Conservation (phyloP, 2,329 filamentous ascomycete genomes). For the Biscogniauxia sp. region DNA sequence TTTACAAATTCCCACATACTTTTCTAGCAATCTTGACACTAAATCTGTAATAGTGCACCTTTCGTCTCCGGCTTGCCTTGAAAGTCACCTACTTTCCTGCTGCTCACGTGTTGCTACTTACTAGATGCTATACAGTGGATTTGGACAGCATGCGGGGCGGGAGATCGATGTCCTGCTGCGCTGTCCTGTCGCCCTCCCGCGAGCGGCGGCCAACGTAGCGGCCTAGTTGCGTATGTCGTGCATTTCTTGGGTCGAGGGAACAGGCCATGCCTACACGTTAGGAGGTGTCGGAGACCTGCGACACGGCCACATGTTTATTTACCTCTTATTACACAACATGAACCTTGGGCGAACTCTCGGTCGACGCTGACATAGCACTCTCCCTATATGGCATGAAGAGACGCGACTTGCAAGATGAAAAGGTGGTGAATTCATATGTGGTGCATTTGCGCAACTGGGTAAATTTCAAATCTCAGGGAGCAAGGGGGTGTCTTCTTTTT, state of each 20-base stretch:
- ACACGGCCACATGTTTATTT: slow-evolving; percentile 21
- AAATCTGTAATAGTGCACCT: neutral
- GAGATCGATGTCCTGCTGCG: slow-evolving; percentile 1
- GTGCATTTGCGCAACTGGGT: slow-evolving; percentile 15
- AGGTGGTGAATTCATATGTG: slow-evolving; percentile 13
- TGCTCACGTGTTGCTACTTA: neutral
- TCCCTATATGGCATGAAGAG: slow-evolving; percentile 13
- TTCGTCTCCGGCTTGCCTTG: neutral
- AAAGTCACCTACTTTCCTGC: neutral
- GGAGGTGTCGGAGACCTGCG: slow-evolving; percentile 9
- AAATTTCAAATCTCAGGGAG: slow-evolving; percentile 6
- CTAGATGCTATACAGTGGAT: neutral
- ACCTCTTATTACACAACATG: slow-evolving; percentile 25
- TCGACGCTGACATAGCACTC: slow-evolving; percentile 13
- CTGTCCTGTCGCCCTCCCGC: slow-evolving; percentile 17
- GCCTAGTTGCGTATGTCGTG: slow-evolving; percentile 23
- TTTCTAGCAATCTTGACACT: neutral
- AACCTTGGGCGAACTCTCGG: slow-evolving; percentile 18
- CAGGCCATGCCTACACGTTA: slow-evolving; percentile 1
- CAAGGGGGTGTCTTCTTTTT: slow-evolving; percentile 6
- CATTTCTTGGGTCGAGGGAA: slow-evolving; percentile 16
- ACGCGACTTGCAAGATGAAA: slow-evolving; percentile 16
- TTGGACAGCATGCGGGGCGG: neutral
- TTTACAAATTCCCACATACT: slow-evolving; percentile 3
- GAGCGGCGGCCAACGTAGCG: slow-evolving; percentile 18